A percentile compares a stretch with the other conserved stretches of the same genome.
phyloP scores from a whole-genome alignment of 768 basidiomycete species.

The Suillus brevipes region DNA sequence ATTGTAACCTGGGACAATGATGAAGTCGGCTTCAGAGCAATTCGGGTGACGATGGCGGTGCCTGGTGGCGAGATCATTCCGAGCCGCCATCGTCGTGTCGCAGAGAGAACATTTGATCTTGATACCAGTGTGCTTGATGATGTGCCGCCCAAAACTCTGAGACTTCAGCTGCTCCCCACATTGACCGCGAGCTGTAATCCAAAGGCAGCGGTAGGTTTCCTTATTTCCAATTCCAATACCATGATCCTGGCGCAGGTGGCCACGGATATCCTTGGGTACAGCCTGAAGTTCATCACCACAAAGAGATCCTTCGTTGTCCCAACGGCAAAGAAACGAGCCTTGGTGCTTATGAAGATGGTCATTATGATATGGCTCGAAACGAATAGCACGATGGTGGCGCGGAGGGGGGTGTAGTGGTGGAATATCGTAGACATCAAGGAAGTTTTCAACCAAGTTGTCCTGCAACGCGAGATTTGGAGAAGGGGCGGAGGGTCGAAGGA shows the following conservation, averaged over 20 bases:
- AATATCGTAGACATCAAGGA: not conserved
- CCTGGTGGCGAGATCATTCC: not conserved
- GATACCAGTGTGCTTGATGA: not conserved
- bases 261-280: not conserved
- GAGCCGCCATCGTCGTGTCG: not conserved
- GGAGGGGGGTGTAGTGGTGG: not conserved
- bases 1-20: not conserved
- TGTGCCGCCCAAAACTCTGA: not conserved
- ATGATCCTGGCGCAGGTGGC: not conserved
- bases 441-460: not conserved
- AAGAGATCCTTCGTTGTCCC: not conserved
- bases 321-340: not conserved
- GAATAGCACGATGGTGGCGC: not conserved
- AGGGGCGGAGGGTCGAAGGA: not conserved
- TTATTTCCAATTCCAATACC: not conserved
- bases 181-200: not conserved
- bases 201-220: not conserved
- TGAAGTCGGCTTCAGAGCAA: not conserved
- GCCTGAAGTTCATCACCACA: not conserved
- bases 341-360: not conserved
- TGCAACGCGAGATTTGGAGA: not conserved
- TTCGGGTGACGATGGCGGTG: not conserved
- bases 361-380: not conserved
- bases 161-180: not conserved
- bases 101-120: not conserved